A percentile compares a stretch with the other conserved stretches of the same genome.
Conservation (phyloP, 2,329 filamentous ascomycete genomes). For the Xylariaceae sp. region DNA sequence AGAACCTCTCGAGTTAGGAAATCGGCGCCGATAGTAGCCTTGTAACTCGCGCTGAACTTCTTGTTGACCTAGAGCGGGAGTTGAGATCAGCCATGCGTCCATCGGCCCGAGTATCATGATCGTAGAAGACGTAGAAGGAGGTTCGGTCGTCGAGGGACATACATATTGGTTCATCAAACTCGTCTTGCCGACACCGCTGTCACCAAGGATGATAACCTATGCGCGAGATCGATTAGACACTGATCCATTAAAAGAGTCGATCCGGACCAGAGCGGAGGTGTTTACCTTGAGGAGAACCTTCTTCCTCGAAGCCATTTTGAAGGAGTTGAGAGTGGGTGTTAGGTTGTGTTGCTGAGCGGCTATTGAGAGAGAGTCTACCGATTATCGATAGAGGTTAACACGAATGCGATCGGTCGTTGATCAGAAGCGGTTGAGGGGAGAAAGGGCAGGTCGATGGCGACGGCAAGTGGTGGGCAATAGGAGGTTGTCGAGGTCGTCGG, state of each 20-base stretch:
- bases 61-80: conserved; percentile 77
- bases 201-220: conserved; percentile 96
- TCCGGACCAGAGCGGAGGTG: conserved; percentile 8
- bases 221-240: conserved; percentile 4
- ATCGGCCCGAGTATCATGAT: background rate
- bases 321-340: conserved; percentile 10
- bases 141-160: conserved; percentile 37
- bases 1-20: conserved; percentile 97
- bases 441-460: background rate
- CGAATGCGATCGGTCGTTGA: background rate
- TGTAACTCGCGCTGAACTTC: conserved; percentile 99
- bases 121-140: background rate
- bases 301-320: conserved; percentile 72
- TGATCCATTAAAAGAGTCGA: background rate
- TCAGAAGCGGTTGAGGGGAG: background rate
- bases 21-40: conserved; percentile 97
- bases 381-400: background rate
- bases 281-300: conserved; percentile 84
- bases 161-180: conserved; percentile 99
- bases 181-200: conserved; percentile 98
- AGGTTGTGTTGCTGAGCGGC: conserved; percentile 2
- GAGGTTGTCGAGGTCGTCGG: background rate
- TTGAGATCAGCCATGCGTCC: conserved; percentile 1
- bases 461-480: conserved; percentile 1
- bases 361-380: background rate